Base-by-base conservation (phyloP, 768 basidiomycete species). In the Boletales sp. region DNA sequence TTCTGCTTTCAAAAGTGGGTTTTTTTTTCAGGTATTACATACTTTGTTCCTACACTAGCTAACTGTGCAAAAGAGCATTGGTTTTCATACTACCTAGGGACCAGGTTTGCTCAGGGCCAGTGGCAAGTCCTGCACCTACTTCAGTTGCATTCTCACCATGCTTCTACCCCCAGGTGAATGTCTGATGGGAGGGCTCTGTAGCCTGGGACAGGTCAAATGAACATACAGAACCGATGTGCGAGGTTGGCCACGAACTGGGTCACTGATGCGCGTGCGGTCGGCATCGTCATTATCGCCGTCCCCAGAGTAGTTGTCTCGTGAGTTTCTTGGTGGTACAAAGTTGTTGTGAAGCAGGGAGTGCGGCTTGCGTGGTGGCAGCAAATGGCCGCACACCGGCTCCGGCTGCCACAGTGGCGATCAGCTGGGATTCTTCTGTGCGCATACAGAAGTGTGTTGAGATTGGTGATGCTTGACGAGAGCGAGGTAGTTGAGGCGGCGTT, bases 141-240 rank as follows among this genome's bases (percentile, higher is more conserved):
- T 39, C 75, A 71, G 57, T 91, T 90, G 39, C 90, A 79, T 63
- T 91, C 89, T 30, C 81, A 72, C 51, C 84, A 79, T 9, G 87
- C 89, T 54, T 90, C 86, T 3, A 86, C 87, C 67, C 91, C 90
- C 10, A 93, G 68, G 62, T 93, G 86, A 1, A 84, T 87, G 60
- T 90, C 87, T 2, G 84, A 80, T 2, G 79, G 86, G 17, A 78
- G 69, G 8, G 73, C 69, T 37, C 74, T 74, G 14, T 71, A 70
- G 4, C 58, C 59, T 8, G 75, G 68, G 4, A 79, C 76, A 40
- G 75, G 76, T 36, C 74, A 78, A 49, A 90, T 79, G 49, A 89
- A 72, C 15, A 77, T 78, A 37, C 82, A 81, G n/a, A 91, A 81
- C 35, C 83, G 79, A 54, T 88, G 84, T 7, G 86, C 87, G 50